Evolutionary conservation across 129 eudicot species (phyloP).

Genomic region (Glebionis coronaria): DNA sequence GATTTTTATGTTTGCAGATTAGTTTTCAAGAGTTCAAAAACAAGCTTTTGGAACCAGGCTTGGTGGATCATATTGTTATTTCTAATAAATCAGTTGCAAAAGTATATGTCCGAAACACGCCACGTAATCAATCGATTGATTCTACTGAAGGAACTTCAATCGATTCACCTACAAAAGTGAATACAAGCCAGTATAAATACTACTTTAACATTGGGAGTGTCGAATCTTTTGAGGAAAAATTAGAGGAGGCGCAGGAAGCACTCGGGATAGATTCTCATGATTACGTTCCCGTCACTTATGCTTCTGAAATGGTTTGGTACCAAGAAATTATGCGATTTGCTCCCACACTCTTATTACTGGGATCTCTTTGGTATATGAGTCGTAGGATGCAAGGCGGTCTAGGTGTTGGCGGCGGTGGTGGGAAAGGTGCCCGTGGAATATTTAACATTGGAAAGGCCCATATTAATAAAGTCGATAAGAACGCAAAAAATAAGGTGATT

Average conservation of each 20-base stretch:
- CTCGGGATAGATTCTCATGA: constrained; percentile 61
- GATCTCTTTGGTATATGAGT: constrained; percentile 63
- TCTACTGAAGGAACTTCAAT: constrained; percentile 41
- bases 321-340: constrained; percentile 74
- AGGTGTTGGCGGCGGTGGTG: constrained; percentile 78
- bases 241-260: constrained; percentile 74
- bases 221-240: constrained; percentile 72
- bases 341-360: constrained; percentile 59
- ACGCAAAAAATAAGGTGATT: constrained; percentile 65
- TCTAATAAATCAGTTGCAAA: constrained; percentile 72
- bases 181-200: constrained; percentile 55
- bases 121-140: constrained; percentile 42
- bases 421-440: constrained; percentile 73
- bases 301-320: constrained; percentile 67
- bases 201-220: constrained; percentile 63
- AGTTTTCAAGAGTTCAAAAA: constrained; percentile 78
- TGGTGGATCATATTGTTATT: constrained; percentile 69
- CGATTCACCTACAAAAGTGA: constrained; percentile 44
- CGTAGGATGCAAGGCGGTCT: constrained; percentile 69
- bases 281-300: constrained; percentile 63
- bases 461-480: constrained; percentile 68
- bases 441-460: constrained; percentile 71
- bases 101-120: constrained; percentile 62
- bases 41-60: constrained; percentile 74
- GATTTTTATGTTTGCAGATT: constrained; percentile 36